Conservation (phyloP, 2,329 filamentous ascomycete genomes). For the Verticillium dahliae region DNA sequence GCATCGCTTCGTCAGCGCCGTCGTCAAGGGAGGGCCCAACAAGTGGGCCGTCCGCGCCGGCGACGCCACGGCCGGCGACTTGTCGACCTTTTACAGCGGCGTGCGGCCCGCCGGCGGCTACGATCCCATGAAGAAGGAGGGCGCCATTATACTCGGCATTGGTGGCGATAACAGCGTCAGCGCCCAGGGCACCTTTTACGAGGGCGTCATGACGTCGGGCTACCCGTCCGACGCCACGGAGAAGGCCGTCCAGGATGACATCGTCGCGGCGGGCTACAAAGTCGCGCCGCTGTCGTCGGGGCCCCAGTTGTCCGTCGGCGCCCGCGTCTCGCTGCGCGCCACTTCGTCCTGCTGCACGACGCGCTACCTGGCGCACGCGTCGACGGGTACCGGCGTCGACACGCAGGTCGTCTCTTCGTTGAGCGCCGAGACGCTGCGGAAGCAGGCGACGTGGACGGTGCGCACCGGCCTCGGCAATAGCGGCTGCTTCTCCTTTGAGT, state of each 20-base stretch:
- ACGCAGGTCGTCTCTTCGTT: slow-evolving; percentile 48
- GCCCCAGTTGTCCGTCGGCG: slow-evolving; percentile 36
- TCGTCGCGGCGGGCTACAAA: slow-evolving; percentile 53
- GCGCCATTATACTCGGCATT: slow-evolving; percentile 62
- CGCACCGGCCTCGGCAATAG: slow-evolving; percentile 48
- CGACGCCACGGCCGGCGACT: slow-evolving; percentile 43
- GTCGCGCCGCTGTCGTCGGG: slow-evolving; percentile 39
- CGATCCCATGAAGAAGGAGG: slow-evolving; percentile 58
- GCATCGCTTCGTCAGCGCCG: slow-evolving; percentile 48
- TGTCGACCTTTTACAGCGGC: slow-evolving; percentile 55
- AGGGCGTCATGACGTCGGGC: slow-evolving; percentile 57
- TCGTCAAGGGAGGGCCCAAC: slow-evolving; percentile 49
- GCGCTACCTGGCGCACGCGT: slow-evolving; percentile 47
- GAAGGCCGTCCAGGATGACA: slow-evolving; percentile 50
- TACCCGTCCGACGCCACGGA: slow-evolving; percentile 56
- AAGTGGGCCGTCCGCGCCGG: slow-evolving; percentile 54
- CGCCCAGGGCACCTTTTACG: slow-evolving; percentile 58
- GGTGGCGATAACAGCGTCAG: slow-evolving; percentile 59
- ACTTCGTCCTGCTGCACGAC: slow-evolving; percentile 48
- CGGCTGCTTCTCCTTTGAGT: slow-evolving; percentile 56
- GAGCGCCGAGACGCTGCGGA: slow-evolving; percentile 40
- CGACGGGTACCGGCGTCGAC: slow-evolving; percentile 35
- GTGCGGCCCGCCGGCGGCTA: slow-evolving; percentile 48
- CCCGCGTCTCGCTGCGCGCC: slow-evolving; percentile 44
- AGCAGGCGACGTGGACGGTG: slow-evolving; percentile 46